Evolutionary conservation across 2,329 filamentous ascomycete species (phyloP).

Genomic region (Coleophoma cylindrospora): DNA sequence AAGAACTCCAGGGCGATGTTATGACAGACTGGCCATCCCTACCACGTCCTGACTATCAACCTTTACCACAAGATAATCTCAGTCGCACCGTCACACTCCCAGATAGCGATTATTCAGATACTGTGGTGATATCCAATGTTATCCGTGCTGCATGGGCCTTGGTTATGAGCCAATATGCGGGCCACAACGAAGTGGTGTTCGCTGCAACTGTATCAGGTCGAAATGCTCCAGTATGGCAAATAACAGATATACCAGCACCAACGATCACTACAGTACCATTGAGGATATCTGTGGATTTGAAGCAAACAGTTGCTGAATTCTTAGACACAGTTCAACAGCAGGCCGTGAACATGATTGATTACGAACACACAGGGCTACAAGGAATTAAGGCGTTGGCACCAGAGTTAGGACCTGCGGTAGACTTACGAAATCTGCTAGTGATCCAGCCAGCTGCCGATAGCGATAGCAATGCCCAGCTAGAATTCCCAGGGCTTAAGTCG

Average conservation of each 20-base stretch:
- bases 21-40: conserved; percentile 1
- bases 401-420: not conserved
- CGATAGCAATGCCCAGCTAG: not conserved
- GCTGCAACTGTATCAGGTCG: conserved; percentile 1
- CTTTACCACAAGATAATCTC: not conserved
- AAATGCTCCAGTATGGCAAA: not conserved
- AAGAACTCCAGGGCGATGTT: conserved; percentile 3
- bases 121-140: not conserved
- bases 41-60: conserved; percentile 2
- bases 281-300: not conserved
- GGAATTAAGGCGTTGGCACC: not conserved
- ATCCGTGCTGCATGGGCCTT: conserved; percentile 1
- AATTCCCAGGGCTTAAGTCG: conserved; percentile 1
- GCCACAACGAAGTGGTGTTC: not conserved
- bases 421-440: conserved; percentile 1
- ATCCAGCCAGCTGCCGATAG: not conserved
- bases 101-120: not conserved
- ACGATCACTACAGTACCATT: conserved; percentile 1
- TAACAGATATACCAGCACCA: not conserved
- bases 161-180: conserved; percentile 1
- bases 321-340: not conserved
- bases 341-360: conserved; percentile 1
- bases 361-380: conserved; percentile 1
- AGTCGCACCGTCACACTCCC: not conserved
- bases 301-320: not conserved